Conservation (phyloP, 2,329 filamentous ascomycete genomes). For the Neoarthrinium moseri region DNA sequence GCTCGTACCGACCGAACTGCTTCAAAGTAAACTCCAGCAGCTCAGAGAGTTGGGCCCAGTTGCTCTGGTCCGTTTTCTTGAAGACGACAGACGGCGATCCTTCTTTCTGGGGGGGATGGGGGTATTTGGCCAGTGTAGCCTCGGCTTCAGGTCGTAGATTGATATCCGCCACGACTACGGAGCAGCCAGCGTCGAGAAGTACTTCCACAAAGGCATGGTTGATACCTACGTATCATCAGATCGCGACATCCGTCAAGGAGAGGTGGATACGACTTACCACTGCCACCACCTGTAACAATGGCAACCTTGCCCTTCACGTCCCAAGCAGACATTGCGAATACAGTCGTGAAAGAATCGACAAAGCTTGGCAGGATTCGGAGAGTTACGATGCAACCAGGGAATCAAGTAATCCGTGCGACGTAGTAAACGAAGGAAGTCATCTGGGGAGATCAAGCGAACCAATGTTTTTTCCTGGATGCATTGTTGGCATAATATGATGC, state of each 20-base stretch:
- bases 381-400: too few species aligned
- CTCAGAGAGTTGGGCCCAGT: constrained; percentile 26
- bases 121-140: constrained; percentile 4
- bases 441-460: too few species aligned
- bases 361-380: too few species aligned
- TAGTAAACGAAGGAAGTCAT: too few species aligned
- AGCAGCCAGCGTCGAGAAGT: not conserved
- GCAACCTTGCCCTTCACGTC: constrained; percentile 4
- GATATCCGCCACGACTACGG: constrained; percentile 3
- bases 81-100: constrained; percentile 8
- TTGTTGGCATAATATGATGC: too few species aligned
- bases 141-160: constrained; percentile 3
- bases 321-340: constrained; percentile 1
- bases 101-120: constrained; percentile 10
- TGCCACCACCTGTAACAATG: constrained; percentile 6
- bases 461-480: too few species aligned
- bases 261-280: constrained; percentile 2
- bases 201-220: constrained; percentile 4
- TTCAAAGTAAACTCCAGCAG: constrained; percentile 17
- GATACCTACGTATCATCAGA: not conserved
- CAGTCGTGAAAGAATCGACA: too few species aligned
- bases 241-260: not conserved
- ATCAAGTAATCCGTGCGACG: too few species aligned
- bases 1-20: constrained; percentile 16
- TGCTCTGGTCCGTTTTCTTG: constrained; percentile 16